A percentile compares a stretch with the other conserved stretches of the same genome.
Conservation (phyloP, 352 stramenopile genomes). For the Ochromonadaceae sp. region DNA sequence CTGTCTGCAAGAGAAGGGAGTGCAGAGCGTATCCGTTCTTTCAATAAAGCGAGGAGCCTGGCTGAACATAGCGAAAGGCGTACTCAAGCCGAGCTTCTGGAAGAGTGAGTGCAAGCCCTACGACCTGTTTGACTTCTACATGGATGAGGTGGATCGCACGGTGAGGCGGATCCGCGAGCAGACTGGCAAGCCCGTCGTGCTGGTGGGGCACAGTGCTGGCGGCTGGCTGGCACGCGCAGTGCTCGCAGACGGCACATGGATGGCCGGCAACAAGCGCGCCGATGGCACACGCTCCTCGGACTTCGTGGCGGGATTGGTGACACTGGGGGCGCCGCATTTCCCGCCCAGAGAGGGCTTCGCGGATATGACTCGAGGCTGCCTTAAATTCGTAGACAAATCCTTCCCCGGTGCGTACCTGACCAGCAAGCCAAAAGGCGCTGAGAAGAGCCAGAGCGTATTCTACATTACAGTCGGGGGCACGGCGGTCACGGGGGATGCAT, state of each 20-base stretch:
- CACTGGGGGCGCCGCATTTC: constrained; percentile 36
- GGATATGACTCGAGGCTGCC: constrained; percentile 33
- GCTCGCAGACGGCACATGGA: constrained; percentile 39
- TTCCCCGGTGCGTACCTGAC: constrained; percentile 29
- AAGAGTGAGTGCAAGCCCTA: constrained; percentile 28
- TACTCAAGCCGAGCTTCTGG: constrained; percentile 29
- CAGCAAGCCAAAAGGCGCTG: too few species aligned
- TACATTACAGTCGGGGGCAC: constrained; percentile 28
- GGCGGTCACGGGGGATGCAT: constrained; percentile 19
- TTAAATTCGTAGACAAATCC: constrained; percentile 32
- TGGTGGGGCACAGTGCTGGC: constrained; percentile 47
- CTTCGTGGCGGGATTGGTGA: constrained; percentile 32
- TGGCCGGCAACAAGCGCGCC: neutral
- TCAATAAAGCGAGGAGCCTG: constrained; percentile 44
- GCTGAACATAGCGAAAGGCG: constrained; percentile 30
- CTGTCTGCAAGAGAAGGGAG: constrained; percentile 37
- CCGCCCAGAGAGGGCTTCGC: constrained; percentile 28
- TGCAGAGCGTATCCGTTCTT: constrained; percentile 38
- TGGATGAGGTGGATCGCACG: constrained; percentile 35
- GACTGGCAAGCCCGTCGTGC: constrained; percentile 29
- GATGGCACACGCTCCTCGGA: too few species aligned
- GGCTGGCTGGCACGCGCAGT: constrained; percentile 51
- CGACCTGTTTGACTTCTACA: constrained; percentile 45
- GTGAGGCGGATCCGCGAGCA: constrained; percentile 33
- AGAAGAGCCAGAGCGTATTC: constrained; percentile 24